phyloP scores from a whole-genome alignment of 441 rosid genomes.

The Francoa sonchifolia region DNA sequence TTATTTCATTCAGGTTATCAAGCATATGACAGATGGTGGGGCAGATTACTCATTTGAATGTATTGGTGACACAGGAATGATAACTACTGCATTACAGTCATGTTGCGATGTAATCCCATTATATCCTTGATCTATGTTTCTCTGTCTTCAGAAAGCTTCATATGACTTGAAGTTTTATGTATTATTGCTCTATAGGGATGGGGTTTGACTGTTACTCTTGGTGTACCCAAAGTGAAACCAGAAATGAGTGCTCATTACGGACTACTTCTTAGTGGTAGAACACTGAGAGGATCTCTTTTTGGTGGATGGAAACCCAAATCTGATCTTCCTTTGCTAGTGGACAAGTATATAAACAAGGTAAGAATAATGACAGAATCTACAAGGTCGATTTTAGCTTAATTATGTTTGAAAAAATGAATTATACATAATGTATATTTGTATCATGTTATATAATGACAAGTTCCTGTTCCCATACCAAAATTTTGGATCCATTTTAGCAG shows the following conservation, averaged over 20 bases:
- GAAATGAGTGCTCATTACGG: slow-evolving; percentile 71
- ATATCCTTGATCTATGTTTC: neutral
- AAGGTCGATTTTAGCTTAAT: neutral
- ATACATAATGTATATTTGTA: neutral
- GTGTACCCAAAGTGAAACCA: slow-evolving; percentile 78
- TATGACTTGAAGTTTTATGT: neutral
- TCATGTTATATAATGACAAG: neutral
- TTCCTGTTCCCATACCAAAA: no score
- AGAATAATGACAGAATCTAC: neutral
- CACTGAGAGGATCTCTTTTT: slow-evolving; percentile 66
- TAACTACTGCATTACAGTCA: slow-evolving; percentile 72
- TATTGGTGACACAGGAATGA: slow-evolving; percentile 55
- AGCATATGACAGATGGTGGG: slow-evolving; percentile 69
- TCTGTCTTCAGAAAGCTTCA: slow-evolving; percentile 1
- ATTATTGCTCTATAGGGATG: slow-evolving; percentile 46
- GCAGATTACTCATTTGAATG: slow-evolving; percentile 88
- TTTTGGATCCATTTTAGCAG: no score
- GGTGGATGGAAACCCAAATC: slow-evolving; percentile 94
- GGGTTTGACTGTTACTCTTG: slow-evolving; percentile 81
- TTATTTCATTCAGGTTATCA: slow-evolving; percentile 46
- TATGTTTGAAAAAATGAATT: neutral
- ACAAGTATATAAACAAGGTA: slow-evolving; percentile 74
- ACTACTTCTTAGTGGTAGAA: slow-evolving; percentile 56
- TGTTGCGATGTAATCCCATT: slow-evolving; percentile 60
- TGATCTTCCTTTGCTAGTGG: slow-evolving; percentile 63